Evolutionary conservation across 202 grass and related monocot genomes (phyloP), one percentile per base, ranked within the genome.

Genomic region (Setaria italica): DNA sequence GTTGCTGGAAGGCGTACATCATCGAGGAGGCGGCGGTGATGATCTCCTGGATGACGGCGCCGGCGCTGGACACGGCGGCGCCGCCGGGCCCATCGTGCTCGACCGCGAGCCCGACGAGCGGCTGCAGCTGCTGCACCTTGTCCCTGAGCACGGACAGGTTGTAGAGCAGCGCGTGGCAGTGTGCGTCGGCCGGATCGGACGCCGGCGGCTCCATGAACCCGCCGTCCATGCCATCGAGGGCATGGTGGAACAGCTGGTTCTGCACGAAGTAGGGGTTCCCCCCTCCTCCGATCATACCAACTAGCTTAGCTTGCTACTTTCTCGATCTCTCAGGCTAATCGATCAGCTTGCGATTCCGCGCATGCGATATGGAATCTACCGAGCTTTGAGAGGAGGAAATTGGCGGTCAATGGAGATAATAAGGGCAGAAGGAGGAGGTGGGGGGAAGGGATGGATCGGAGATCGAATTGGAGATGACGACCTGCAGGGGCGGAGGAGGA

Each of bases 61-160:
- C 60, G 19, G 95, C 93, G 54, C 66, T 76, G 6, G 95, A 76
- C 32, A 74, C 84, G 4, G 74, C 76, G 45, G 45, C 83, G 57
- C 12, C 68, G 17, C 53, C 34, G 16, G 42, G 39, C 7, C 81
- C 81, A 63, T 79, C 58, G 20, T 72, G 80, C 19, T 85, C 70
- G 16, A 92, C 55, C 5, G 69, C 88, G 39, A 91, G 10, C 67
- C 51, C 80, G 34, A 95, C 91, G 33, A 98, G 93, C 20, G 79
- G 89, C 47, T 98, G 90, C 71, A 98, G 84, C 88, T 95, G 89
- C 33, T 88, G 91, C 73, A 98, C 85, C 83, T 91, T 95, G 43
- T 95, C 90, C 87, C 71, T 95, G 8, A 95, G 83, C 35, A 92
- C 46, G 14, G 89, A 80, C 7, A 95, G 78, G 48, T 92, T 87